phyloP scores from a whole-genome alignment of 495 filamentous ascomycete genomes.

The Podospora pseudoanserina region DNA sequence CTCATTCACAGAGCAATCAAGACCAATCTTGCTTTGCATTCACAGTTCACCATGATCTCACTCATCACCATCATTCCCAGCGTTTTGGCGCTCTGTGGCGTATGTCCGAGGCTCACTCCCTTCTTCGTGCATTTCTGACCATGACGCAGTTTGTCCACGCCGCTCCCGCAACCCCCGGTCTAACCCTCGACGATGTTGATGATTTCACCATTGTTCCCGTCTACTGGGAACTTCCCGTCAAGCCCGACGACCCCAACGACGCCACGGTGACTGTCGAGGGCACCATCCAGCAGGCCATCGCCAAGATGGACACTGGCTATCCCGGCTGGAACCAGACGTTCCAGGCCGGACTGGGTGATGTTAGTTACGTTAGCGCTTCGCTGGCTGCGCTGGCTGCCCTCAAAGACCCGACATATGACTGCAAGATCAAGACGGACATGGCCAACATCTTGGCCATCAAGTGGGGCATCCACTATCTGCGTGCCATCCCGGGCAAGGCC shows the following conservation, averaged over 20 bases:
- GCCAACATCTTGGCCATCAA: conserved; percentile 7
- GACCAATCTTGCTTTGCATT: too few relatives aligned
- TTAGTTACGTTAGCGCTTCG: background rate
- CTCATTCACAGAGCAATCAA: too few relatives aligned
- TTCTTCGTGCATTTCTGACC: background rate
- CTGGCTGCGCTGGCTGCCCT: background rate
- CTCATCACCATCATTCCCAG: background rate
- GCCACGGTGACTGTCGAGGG: background rate
- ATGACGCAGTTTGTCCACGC: background rate
- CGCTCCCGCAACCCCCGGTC: background rate
- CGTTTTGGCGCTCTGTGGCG: background rate
- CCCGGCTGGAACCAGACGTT: background rate
- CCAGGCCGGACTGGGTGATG: background rate
- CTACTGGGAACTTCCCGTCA: background rate
- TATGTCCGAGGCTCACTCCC: background rate
- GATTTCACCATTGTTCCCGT: background rate
- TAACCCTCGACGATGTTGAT: background rate
- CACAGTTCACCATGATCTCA: background rate
- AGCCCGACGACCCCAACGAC: background rate
- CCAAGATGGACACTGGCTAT: background rate
- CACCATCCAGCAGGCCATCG: background rate
- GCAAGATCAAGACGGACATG: background rate
- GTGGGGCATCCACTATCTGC: conserved; percentile 28
- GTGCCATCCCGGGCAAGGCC: conserved; percentile 1
- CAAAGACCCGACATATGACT: background rate